These are phyloP conservation scores for Candolleomyces aberdarensis DNA, from an alignment of 768 basidiomycete species.

Conservation along the genomic window DNA sequence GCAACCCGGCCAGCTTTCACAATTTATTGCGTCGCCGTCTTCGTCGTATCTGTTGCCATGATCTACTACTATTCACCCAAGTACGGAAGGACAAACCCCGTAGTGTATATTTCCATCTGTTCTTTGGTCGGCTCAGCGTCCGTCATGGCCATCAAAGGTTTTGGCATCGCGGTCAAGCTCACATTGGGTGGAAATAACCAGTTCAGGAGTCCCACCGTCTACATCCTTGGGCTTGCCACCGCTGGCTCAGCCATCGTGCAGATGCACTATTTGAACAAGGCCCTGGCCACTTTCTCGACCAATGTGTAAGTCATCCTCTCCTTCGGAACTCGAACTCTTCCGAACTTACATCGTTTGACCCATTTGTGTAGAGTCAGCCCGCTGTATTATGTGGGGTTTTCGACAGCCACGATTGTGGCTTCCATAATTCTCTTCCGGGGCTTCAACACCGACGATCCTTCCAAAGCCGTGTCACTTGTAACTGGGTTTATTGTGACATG, in stretches of 20 bases:
- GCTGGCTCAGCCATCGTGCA: constrained; percentile 83
- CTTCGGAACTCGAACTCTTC: not conserved
- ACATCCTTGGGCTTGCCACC: constrained; percentile 85
- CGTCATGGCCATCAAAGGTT: constrained; percentile 99
- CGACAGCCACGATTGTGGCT: constrained; percentile 87
- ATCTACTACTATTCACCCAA: constrained; percentile 82
- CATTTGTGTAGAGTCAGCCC: constrained; percentile 75
- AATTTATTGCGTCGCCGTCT: constrained; percentile 83
- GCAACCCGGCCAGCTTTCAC: constrained; percentile 91
- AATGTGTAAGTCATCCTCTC: constrained; percentile 72
- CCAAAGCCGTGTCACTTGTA: constrained; percentile 83
- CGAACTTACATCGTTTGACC: not conserved
- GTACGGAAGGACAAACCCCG: constrained; percentile 82
- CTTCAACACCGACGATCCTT: constrained; percentile 82
- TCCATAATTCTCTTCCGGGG: constrained; percentile 97
- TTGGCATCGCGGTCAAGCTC: constrained; percentile 94
- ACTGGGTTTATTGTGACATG: constrained; percentile 91
- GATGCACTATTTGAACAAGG: constrained; percentile 99
- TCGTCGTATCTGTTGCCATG: constrained; percentile 80
- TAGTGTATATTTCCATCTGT: constrained; percentile 95
- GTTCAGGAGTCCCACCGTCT: constrained; percentile 92
- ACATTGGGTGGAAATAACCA: constrained; percentile 93
- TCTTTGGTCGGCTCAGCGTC: constrained; percentile 93
- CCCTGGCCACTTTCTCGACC: constrained; percentile 92
- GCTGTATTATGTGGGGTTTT: constrained; percentile 97